phyloP scores from a whole-genome alignment of 176 grass and related monocot genomes.

The maize (Zea mays) region DNA sequence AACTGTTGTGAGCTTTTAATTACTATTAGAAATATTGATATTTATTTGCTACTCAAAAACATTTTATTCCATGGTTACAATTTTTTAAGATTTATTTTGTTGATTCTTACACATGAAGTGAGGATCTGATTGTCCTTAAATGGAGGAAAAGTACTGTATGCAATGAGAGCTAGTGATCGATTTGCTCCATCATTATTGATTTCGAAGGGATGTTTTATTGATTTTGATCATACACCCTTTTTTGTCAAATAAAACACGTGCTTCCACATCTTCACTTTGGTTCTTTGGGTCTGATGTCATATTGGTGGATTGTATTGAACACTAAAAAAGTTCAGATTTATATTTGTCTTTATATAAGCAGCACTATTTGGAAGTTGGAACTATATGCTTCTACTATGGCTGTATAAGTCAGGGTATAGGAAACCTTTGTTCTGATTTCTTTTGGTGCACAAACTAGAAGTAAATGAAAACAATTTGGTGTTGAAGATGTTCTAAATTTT shows the following conservation, averaged over 20 bases:
- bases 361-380: background rate
- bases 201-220: background rate
- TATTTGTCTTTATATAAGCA: slow-evolving; percentile 19
- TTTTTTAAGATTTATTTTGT: slow-evolving; percentile 18
- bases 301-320: background rate
- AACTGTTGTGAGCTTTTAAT: slow-evolving; percentile 21
- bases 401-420: background rate
- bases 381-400: background rate
- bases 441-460: background rate
- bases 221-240: background rate
- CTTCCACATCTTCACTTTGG: background rate
- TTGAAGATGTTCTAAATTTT: background rate
- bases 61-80: slow-evolving; percentile 24
- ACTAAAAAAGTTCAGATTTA: slow-evolving; percentile 11
- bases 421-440: background rate
- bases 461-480: background rate
- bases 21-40: slow-evolving; percentile 24
- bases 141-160: background rate
- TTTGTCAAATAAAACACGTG: background rate
- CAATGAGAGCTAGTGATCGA: background rate
- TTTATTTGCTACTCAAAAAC: background rate
- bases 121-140: background rate
- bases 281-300: slow-evolving; percentile 18
- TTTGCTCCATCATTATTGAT: background rate
- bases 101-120: background rate